phyloP scores from a whole-genome alignment of 1,284 basidiomycete species.

The Trichosporon faecale region DNA sequence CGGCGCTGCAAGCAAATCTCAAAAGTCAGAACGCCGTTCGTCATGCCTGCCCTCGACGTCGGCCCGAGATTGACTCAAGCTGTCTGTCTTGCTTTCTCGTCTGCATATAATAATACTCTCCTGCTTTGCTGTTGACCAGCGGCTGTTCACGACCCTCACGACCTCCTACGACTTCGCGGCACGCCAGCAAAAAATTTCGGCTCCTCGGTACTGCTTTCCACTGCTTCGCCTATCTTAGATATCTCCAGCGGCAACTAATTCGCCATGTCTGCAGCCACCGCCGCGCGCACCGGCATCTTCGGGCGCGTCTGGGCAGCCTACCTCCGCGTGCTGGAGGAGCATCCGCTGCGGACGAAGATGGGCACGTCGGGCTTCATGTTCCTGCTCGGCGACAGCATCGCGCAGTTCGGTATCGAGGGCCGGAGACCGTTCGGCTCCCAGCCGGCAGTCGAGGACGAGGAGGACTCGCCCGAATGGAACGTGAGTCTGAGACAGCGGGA shows the following conservation, averaged over 20 bases:
- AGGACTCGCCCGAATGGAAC: constrained; percentile 9
- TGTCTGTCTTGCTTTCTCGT: neutral
- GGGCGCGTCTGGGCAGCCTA: constrained; percentile 13
- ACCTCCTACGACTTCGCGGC: neutral
- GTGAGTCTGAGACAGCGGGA: no score
- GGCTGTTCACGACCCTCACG: neutral
- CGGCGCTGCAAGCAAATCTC: neutral
- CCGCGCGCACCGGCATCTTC: neutral
- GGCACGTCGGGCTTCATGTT: constrained; percentile 22
- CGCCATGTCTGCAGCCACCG: constrained; percentile 5
- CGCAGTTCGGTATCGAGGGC: constrained; percentile 31
- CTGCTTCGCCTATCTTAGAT: no score
- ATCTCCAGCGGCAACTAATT: neutral
- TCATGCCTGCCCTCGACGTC: neutral
- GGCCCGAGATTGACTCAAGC: neutral
- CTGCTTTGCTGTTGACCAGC: neutral
- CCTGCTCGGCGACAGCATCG: constrained; percentile 22
- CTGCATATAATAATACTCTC: neutral
- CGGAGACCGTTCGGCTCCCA: constrained; percentile 5
- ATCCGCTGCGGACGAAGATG: constrained; percentile 28
- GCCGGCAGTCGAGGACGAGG: constrained; percentile 5
- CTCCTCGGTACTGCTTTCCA: neutral
- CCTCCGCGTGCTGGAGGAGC: constrained; percentile 15
- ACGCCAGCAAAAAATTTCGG: neutral
- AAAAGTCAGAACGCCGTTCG: neutral